Evolutionary conservation across 257 asterid genomes (phyloP).

Genomic region (Nemophila menziesii): DNA sequence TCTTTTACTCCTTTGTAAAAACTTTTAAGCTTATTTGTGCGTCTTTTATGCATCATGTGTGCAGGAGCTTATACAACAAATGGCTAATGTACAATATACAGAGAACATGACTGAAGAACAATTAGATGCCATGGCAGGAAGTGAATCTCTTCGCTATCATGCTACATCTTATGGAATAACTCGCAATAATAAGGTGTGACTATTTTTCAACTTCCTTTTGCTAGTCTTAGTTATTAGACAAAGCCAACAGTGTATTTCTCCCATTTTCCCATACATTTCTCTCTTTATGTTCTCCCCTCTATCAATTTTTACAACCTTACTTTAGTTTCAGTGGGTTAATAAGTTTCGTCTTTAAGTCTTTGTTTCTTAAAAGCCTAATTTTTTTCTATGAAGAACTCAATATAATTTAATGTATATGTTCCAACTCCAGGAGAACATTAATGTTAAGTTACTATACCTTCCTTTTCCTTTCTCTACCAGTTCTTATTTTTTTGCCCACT

Average conservation of each 20-base stretch:
- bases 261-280: too few relatives aligned
- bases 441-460: not conserved
- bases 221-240: too few relatives aligned
- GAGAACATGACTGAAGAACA: slow-evolving; percentile 99
- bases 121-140: slow-evolving; percentile 97
- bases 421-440: not conserved
- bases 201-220: not conserved
- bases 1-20: not conserved
- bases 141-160: slow-evolving; percentile 97
- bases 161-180: slow-evolving; percentile 91
- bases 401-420: too few relatives aligned
- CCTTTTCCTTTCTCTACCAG: not conserved
- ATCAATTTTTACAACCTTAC: not conserved
- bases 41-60: slow-evolving; percentile 21
- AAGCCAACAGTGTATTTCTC: not conserved
- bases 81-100: slow-evolving; percentile 98
- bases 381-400: not conserved
- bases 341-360: not conserved
- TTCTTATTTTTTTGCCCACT: not conserved
- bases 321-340: not conserved
- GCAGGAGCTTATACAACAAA: slow-evolving; percentile 96
- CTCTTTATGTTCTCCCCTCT: too few relatives aligned
- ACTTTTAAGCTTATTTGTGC: not conserved
- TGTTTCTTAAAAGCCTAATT: not conserved
- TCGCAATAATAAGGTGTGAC: slow-evolving; percentile 90